Evolutionary conservation across 2,329 filamentous ascomycete genomes (phyloP), one percentile per base, ranked within the genome.

Genomic region (Chaetomium globosum): DNA sequence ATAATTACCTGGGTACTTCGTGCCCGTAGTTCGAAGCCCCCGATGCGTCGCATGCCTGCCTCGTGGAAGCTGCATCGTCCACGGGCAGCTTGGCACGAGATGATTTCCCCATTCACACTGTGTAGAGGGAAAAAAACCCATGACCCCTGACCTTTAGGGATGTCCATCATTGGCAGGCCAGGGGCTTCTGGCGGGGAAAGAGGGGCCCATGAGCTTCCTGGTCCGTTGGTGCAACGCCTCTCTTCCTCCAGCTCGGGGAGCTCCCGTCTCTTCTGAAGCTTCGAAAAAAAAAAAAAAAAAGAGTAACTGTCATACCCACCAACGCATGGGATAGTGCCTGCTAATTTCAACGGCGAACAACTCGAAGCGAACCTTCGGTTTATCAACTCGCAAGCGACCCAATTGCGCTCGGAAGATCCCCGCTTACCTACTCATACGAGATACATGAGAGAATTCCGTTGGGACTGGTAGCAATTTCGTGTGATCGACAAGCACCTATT

Each of bases 21-120:
- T 26, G 26, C 26, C 1, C 16, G 13, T 6, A 1, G 39, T 43
- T 43, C 16, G 39, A 43, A 43, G 39, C 16, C 6, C 16, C 16
- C 16, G 16, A 43, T 33, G 31, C 31, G 8, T 4, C 13, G 36
- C 36, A 16, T 43, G 4, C 36, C 4, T 43, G 16, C 39, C 16
- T 43, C 39, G 39, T 43, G 16, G 39, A n/a, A 43, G 39, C 39
- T 43, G 39, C 66, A 65, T 65, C 58, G 58, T 52, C 60, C 67
- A 56, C 63, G n/a, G n/a, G n/a, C 67, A 65, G 65, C 61, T 69
- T 67, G 62, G 67, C 64, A 64, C 39, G n/a, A 48, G 19, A 21
- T 23, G 8, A 65, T 61, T 13, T 31, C 28, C 19, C 33, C 33
- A 16, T 12, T 36, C 30, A 26, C 31, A 36, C 30, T 39, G 53